These are phyloP conservation scores for Pythium periplocum DNA, from an alignment of 352 stramenopile genomes.

Conservation along the genomic window DNA sequence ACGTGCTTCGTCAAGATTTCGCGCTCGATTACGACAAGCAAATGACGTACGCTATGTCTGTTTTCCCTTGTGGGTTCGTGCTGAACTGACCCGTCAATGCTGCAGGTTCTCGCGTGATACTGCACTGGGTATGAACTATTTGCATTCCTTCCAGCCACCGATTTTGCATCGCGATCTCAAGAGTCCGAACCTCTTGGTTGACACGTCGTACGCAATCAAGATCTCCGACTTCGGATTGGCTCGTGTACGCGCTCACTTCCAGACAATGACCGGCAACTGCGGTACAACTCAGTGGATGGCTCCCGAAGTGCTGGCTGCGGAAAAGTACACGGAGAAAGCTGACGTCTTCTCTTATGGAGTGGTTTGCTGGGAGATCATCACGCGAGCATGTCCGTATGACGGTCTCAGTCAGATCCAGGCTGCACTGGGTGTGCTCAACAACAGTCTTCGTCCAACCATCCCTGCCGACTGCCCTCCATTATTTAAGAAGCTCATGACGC, in stretches of 20 bases:
- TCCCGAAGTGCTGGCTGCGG: conserved; percentile 70
- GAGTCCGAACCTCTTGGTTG: conserved; percentile 78
- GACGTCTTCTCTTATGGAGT: conserved; percentile 86
- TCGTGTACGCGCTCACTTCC: conserved; percentile 74
- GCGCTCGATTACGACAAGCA: conserved; percentile 69
- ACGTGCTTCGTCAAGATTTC: conserved; percentile 76
- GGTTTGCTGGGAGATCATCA: conserved; percentile 88
- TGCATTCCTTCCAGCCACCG: conserved; percentile 81
- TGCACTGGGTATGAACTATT: conserved; percentile 83
- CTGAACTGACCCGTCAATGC: background rate
- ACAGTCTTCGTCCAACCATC: conserved; percentile 82
- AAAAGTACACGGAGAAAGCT: conserved; percentile 87
- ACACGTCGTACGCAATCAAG: conserved; percentile 78
- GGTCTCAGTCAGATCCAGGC: conserved; percentile 88
- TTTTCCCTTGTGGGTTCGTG: background rate
- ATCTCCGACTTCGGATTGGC: conserved; percentile 88
- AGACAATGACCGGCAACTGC: conserved; percentile 87
- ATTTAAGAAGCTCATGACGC: conserved; percentile 83
- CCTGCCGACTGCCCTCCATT: conserved; percentile 63
- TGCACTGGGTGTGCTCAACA: conserved; percentile 82
- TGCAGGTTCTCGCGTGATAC: conserved; percentile 73
- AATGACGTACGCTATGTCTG: conserved; percentile 36
- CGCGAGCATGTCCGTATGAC: conserved; percentile 88
- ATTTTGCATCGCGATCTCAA: conserved; percentile 87
- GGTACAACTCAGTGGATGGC: conserved; percentile 87